These are phyloP conservation scores for Fomitopsis pulvina DNA, from an alignment of 768 basidiomycete genomes.

Conservation along the genomic window DNA sequence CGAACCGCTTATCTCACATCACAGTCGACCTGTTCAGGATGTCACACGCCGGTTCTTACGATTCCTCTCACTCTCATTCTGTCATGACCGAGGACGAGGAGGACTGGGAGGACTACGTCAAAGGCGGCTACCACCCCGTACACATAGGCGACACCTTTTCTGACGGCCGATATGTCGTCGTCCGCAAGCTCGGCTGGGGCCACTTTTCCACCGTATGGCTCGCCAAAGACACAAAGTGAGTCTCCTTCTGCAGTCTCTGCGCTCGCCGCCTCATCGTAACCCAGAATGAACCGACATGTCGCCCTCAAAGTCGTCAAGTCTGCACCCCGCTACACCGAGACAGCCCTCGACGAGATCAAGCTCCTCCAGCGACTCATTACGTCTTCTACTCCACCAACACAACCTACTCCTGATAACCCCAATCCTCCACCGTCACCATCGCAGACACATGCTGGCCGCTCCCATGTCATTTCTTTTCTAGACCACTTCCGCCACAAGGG, in stretches of 20 bases:
- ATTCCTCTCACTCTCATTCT: slow-evolving; percentile 66
- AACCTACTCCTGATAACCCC: slow-evolving; percentile 41
- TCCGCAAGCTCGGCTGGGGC: slow-evolving; percentile 93
- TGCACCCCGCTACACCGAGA: slow-evolving; percentile 94
- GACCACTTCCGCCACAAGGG: slow-evolving; percentile 97
- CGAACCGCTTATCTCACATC: slow-evolving; percentile 1
- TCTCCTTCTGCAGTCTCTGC: slow-evolving; percentile 11
- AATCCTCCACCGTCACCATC: slow-evolving; percentile 46
- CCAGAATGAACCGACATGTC: slow-evolving; percentile 90
- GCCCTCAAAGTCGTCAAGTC: slow-evolving; percentile 99
- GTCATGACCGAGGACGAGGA: slow-evolving; percentile 90
- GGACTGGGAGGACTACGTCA: slow-evolving; percentile 81
- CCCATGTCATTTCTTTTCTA: slow-evolving; percentile 95
- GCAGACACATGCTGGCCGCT: slow-evolving; percentile 77
- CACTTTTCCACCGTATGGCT: slow-evolving; percentile 95
- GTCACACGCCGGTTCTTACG: slow-evolving; percentile 28
- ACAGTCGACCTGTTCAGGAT: slow-evolving; percentile 12
- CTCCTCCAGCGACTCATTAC: slow-evolving; percentile 93
- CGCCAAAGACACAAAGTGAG: slow-evolving; percentile 74
- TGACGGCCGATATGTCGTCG: slow-evolving; percentile 81
- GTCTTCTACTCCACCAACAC: slow-evolving; percentile 54
- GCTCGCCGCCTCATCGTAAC: slow-evolving; percentile 1
- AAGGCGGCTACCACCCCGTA: slow-evolving; percentile 83
- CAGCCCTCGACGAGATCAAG: slow-evolving; percentile 98
- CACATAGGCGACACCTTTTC: slow-evolving; percentile 91